Evolutionary conservation across 495 filamentous ascomycete species (phyloP), one percentile per base, ranked within the genome.

Genomic region (Penicillium arizonense): DNA sequence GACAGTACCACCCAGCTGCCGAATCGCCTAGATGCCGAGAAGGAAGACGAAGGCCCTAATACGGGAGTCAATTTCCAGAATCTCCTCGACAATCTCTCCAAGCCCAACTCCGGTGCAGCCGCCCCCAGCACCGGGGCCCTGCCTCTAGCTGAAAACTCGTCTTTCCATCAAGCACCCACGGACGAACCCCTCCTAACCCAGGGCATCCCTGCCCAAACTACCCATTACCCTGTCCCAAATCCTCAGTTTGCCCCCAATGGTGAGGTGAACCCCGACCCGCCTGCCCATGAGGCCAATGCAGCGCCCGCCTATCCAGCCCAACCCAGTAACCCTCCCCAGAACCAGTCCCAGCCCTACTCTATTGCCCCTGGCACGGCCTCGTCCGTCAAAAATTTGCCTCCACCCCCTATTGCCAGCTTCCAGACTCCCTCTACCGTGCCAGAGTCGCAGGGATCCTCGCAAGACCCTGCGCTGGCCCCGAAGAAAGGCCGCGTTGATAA

Each of bases 361-460:
- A 72, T 83, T 57, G 55, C 76, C 50, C 59, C 72, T 49, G 68
- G 74, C 23, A 78, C 75, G 45, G 73, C 79, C 44, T 73, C 78
- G 55, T 81, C 81, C 41, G 68, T 75, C 45, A 76, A 76, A 61
- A 76, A 74, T 39, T 63, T 87, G 14, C 82, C 82, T 47, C 83
- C 84, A 40, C 82, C 84, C 8, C 85, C 85, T 24, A 59, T 78
- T 43, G 75, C 81, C 26, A 76, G 76, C 21, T 84, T 83, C 64
- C 76, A 82, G 55, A 53, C 71, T 39, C 47, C 66, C 23, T 50
- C 63, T 10, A 53, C 67, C 11, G 51, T 67, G 13, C 50, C 63
- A n/a, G 74, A 77, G 12, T 50, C 58, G n/a, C 55, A 59, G 12
- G 39, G 37, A 14, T 55, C 67, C 20, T 72, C 77, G 47, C 70